Base-by-base conservation (phyloP, 2,329 filamentous ascomycete genomes). In the Colletotrichum aenigma region DNA sequence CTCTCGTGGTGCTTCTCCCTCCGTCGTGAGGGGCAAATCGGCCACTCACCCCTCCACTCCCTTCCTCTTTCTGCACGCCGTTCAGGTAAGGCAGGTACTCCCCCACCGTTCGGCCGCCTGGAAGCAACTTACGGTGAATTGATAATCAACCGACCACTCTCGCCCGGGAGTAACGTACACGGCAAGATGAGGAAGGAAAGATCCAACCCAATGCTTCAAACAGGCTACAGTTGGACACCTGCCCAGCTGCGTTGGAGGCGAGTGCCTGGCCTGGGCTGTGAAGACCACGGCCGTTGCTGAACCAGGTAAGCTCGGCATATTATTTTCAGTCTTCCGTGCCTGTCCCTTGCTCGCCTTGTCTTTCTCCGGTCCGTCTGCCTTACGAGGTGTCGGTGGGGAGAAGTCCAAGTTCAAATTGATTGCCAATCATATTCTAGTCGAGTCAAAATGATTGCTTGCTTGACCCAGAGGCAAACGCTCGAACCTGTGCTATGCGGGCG, bases 11-110 rank as follows among this genome's bases (percentile, higher is more conserved):
- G 18, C 68, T 48, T 60, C 56, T 16, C n/a, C 43, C 43, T 52
- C 43, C 43, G 43, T 67, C 15, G 48, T 77, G 75, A 76, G 75
- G 75, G 75, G 72, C 72, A 77, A 77, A 76, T 32, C 64, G 52
- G 58, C 30, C 56, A 21, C 55, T 58, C 58, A 34, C 55, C 26
- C 64, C 43, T 58, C 64, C 60, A 62, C 28, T 69, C 66, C 55
- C 55, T 60, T 38, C 74, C 71, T 32, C 66, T 66, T 12, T 1
- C 43, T 13, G 43, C 43, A 52, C n/a, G 43, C 43, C 43, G 43
- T 52, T 52, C 43, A 52, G 43, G 43, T 13, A 52, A 52, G 43
- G 43, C 43, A 69, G 60, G 71, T 30, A 70, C 58, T 55, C 64
- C 60, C 60, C 72, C 70, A 67, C 55, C 55, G 55, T 72, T 72